Percentiles rank a stretch among this genome's conserved stretches.
These are phyloP conservation scores for Sugiyamaella novakii DNA, from an alignment of 1,139 yeast genomes.

Conservation along the genomic window DNA sequence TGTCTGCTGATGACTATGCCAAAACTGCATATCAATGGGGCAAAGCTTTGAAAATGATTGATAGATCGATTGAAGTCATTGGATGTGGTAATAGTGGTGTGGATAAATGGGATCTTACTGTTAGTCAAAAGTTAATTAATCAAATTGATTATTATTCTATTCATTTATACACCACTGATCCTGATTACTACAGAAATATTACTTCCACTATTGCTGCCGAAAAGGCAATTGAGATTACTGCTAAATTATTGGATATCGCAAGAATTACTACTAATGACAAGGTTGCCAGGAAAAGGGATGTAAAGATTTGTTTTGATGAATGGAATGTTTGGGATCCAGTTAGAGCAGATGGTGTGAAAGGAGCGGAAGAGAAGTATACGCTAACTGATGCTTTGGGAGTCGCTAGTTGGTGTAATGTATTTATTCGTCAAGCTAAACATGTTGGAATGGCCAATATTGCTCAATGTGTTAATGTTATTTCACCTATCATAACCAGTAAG, in stretches of 20 bases:
- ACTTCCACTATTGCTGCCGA: conserved; percentile 43
- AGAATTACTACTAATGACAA: conserved; percentile 28
- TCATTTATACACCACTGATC: conserved; percentile 41
- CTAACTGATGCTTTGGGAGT: conserved; percentile 43
- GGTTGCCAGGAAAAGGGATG: conserved; percentile 26
- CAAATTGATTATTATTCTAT: conserved; percentile 42
- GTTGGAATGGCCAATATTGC: conserved; percentile 45
- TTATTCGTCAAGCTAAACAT: conserved; percentile 40
- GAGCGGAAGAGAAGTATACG: conserved; percentile 43
- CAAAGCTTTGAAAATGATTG: conserved; percentile 42
- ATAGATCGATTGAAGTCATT: conserved; percentile 38
- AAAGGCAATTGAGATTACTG: conserved; percentile 39
- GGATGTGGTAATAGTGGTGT: conserved; percentile 42
- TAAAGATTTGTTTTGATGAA: conserved; percentile 44
- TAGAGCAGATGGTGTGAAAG: conserved; percentile 40
- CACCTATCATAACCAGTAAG: conserved; percentile 43
- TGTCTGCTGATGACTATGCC: conserved; percentile 39
- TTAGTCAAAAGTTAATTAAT: conserved; percentile 37
- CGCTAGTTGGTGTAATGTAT: conserved; percentile 43
- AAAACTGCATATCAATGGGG: conserved; percentile 43
- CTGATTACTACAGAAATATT: conserved; percentile 39
- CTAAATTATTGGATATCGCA: conserved; percentile 41
- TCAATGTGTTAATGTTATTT: conserved; percentile 43
- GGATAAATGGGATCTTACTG: conserved; percentile 40
- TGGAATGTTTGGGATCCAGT: conserved; percentile 47